These are phyloP conservation scores for Peterozyma xylosa DNA, from an alignment of 805 yeast genomes.

Conservation along the genomic window DNA sequence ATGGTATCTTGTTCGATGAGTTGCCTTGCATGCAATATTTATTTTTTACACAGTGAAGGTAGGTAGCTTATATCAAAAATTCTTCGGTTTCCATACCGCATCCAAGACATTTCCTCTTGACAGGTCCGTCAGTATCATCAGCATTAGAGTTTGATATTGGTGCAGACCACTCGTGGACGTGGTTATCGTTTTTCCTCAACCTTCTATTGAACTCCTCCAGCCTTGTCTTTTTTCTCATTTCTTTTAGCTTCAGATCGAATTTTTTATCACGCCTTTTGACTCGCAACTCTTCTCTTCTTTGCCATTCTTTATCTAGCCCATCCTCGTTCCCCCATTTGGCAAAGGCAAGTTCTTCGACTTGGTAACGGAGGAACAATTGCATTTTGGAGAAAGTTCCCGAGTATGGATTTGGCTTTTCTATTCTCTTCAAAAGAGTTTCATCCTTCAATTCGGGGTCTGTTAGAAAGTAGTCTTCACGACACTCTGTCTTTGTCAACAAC, in stretches of 20 bases:
- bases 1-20: too few species aligned
- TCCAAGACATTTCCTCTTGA: constrained; percentile 58
- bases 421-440: constrained; percentile 52
- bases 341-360: constrained; percentile 89
- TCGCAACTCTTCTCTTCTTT: constrained; percentile 66
- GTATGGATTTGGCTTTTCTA: constrained; percentile 93
- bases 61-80: constrained; percentile 31
- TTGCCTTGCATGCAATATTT: too few species aligned
- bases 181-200: constrained; percentile 56
- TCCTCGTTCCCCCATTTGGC: constrained; percentile 93
- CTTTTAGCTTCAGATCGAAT: constrained; percentile 69
- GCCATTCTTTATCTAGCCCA: constrained; percentile 88
- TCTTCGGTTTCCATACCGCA: constrained; percentile 88
- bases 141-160: constrained; percentile 34
- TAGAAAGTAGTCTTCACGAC: constrained; percentile 82
- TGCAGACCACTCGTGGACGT: constrained; percentile 69
- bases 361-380: constrained; percentile 86
- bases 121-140: constrained; percentile 25
- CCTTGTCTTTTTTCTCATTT: constrained; percentile 86
- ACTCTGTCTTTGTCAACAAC: constrained; percentile 88
- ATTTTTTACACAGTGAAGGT: too few species aligned
- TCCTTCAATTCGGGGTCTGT: constrained; percentile 93
- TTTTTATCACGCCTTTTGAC: constrained; percentile 69
- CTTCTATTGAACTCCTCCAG: constrained; percentile 83
- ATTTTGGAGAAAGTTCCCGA: constrained; percentile 81